Conservation (phyloP, 2,329 filamentous ascomycete species). For the Trichoderma sp. region DNA sequence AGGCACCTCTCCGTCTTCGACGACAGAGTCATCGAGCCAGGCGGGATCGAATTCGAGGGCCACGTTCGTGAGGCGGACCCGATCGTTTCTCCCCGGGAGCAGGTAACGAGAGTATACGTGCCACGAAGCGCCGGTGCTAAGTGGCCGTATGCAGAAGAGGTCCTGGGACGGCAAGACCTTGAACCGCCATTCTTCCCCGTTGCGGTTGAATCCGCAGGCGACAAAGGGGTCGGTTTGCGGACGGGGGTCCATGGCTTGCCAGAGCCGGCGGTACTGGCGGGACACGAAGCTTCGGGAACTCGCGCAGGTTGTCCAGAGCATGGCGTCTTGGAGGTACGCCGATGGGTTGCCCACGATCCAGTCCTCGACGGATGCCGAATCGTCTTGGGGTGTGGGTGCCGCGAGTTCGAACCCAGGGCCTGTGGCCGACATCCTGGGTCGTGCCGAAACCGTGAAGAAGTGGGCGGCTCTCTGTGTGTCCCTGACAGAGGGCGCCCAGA, state of each 20-base stretch:
- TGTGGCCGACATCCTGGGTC: background rate
- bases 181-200: background rate
- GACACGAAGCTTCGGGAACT: slow-evolving; percentile 24
- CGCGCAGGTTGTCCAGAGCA: slow-evolving; percentile 26
- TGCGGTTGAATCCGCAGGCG: background rate
- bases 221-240: background rate
- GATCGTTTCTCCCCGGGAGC: background rate
- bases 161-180: background rate
- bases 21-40: background rate
- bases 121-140: background rate
- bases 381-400: background rate
- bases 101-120: background rate
- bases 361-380: background rate
- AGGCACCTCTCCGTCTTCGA: background rate
- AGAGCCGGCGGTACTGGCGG: slow-evolving; percentile 6
- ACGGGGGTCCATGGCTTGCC: background rate
- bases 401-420: background rate
- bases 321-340: slow-evolving; percentile 25
- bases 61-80: background rate
- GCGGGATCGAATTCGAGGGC: slow-evolving; percentile 7
- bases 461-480: background rate
- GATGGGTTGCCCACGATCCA: slow-evolving; percentile 23
- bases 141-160: slow-evolving; percentile 3
- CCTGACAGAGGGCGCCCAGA: background rate
- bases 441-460: background rate